Percentiles rank a stretch among this genome's conserved stretches.
Conservation (phyloP, 768 basidiomycete species). For the Boletus rubescentipes region DNA sequence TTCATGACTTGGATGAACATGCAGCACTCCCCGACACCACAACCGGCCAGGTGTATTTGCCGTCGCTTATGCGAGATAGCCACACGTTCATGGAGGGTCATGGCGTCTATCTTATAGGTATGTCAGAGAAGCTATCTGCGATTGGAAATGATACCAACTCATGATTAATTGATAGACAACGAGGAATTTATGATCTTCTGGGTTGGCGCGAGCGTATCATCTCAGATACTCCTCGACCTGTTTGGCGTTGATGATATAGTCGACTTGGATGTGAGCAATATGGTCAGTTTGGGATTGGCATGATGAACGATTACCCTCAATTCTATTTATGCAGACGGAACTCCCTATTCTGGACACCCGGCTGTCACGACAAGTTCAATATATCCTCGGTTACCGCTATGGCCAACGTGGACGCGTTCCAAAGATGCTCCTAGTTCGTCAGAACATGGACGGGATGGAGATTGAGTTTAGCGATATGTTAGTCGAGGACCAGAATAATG, state of each 20-base stretch:
- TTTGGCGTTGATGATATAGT: conserved; percentile 82
- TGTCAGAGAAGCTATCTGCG: conserved; percentile 21
- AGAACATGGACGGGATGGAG: conserved; percentile 90
- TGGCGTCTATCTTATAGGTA: conserved; percentile 93
- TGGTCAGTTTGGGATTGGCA: conserved; percentile 46
- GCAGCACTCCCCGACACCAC: conserved; percentile 65
- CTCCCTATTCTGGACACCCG: conserved; percentile 72
- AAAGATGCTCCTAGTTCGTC: conserved; percentile 78
- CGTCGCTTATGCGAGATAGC: conserved; percentile 77
- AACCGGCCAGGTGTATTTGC: conserved; percentile 61
- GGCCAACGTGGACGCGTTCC: conserved; percentile 51
- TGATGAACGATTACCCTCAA: neutral
- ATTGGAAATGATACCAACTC: conserved; percentile 16
- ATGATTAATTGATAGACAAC: conserved; percentile 58
- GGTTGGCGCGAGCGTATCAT: conserved; percentile 82
- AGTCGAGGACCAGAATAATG: conserved; percentile 96
- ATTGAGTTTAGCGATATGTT: conserved; percentile 97
- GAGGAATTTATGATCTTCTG: conserved; percentile 87
- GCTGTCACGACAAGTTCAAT: conserved; percentile 81
- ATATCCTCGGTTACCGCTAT: conserved; percentile 73
- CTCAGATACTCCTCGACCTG: conserved; percentile 78
- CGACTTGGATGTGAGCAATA: conserved; percentile 55
- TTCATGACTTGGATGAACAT: conserved; percentile 78
- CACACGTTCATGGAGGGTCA: conserved; percentile 86
- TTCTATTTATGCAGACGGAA: conserved; percentile 45